Conservation (phyloP, 148 eudicot genomes). For the Talinum fruticosum region DNA sequence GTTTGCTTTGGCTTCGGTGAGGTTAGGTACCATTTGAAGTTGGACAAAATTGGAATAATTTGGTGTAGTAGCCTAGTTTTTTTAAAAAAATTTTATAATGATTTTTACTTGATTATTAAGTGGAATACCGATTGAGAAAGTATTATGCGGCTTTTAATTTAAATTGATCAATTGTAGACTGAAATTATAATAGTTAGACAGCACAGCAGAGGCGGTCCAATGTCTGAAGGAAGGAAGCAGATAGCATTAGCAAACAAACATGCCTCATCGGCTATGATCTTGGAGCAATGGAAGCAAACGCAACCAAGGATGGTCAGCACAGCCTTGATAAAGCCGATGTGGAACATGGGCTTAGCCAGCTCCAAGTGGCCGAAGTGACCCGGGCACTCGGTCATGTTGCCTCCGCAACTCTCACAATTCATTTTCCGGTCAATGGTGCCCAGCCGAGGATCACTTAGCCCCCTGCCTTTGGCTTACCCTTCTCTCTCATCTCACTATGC, state of each 20-base stretch:
- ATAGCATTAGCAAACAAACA: not conserved
- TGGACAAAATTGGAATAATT: too few relatives aligned
- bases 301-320: conserved; percentile 88
- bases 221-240: not conserved
- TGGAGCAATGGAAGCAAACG: conserved; percentile 96
- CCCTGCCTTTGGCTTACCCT: conserved; percentile 85
- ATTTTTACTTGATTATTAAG: too few relatives aligned
- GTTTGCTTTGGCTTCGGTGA: too few relatives aligned
- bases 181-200: too few relatives aligned
- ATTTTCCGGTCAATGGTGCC: conserved; percentile 93
- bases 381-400: conserved; percentile 95
- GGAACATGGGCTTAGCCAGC: conserved; percentile 98
- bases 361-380: conserved; percentile 99
- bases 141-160: too few relatives aligned
- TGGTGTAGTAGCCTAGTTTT: too few relatives aligned
- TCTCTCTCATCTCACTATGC: conserved; percentile 89
- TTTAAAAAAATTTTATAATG: too few relatives aligned
- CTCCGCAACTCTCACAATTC: conserved; percentile 96
- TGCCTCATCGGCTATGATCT: conserved; percentile 82
- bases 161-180: too few relatives aligned
- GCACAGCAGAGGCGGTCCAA: too few relatives aligned
- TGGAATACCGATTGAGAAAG: too few relatives aligned
- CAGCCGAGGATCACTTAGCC: conserved; percentile 85
- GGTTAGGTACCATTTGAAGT: too few relatives aligned
- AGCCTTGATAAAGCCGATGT: conserved; percentile 86